Conservation (phyloP, 2,329 filamentous ascomycete species). For the Aspergillus candidus region DNA sequence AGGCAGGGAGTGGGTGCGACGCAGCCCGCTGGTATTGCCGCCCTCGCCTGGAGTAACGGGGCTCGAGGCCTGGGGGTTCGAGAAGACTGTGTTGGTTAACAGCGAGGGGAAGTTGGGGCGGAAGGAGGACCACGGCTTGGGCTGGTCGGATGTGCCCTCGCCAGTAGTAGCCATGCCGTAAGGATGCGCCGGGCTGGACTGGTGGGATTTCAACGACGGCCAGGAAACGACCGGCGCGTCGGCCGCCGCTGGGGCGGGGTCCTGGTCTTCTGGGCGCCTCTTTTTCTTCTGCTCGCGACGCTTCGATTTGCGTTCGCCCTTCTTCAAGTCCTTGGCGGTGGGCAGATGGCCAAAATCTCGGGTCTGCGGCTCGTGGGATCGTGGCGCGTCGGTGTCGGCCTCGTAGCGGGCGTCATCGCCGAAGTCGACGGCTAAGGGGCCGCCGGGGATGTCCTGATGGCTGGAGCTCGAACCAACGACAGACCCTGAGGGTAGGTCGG, state of each 20-base stretch:
- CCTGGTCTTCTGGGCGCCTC: slow-evolving; percentile 10
- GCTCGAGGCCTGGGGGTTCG: slow-evolving; percentile 15
- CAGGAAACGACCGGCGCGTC: background rate
- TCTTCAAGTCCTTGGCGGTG: slow-evolving; percentile 12
- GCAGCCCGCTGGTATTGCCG: slow-evolving; percentile 16
- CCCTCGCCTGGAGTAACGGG: slow-evolving; percentile 10
- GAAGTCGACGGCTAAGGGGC: slow-evolving; percentile 20
- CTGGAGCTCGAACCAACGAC: slow-evolving; percentile 18
- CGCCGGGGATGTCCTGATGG: slow-evolving; percentile 15
- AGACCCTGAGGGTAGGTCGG: slow-evolving; percentile 8
- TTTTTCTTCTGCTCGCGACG: slow-evolving; percentile 22
- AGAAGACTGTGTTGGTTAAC: slow-evolving; percentile 32
- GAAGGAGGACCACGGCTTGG: slow-evolving; percentile 24
- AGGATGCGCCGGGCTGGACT: slow-evolving; percentile 5
- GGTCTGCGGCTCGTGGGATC: slow-evolving; percentile 19
- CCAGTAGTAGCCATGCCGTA: background rate
- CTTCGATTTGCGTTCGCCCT: slow-evolving; percentile 9
- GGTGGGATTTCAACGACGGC: slow-evolving; percentile 13
- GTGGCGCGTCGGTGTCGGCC: slow-evolving; percentile 20
- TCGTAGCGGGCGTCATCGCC: slow-evolving; percentile 26
- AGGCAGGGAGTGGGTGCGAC: slow-evolving; percentile 30
- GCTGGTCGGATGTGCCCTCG: slow-evolving; percentile 12
- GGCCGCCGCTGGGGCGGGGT: slow-evolving; percentile 1
- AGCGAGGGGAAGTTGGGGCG: slow-evolving; percentile 25
- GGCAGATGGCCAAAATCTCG: slow-evolving; percentile 24